Conservation (phyloP, 768 basidiomycete genomes). For the Rhizopogon salebrosus region DNA sequence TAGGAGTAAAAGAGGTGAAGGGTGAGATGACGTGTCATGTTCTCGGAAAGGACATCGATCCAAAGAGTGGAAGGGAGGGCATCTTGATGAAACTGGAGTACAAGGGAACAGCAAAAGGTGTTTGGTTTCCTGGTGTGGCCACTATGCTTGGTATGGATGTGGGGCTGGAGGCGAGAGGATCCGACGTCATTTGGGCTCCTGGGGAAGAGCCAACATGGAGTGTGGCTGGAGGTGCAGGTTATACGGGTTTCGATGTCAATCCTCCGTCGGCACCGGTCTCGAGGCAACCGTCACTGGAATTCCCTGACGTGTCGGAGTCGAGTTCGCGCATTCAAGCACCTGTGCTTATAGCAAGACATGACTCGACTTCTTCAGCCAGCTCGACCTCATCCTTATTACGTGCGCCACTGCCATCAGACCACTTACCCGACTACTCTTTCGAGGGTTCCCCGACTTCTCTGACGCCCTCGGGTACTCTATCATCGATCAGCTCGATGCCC, state of each 20-base stretch:
- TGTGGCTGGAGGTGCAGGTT: slow-evolving; percentile 58
- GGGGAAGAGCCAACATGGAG: slow-evolving; percentile 51
- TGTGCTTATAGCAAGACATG: slow-evolving; percentile 28
- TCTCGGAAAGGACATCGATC: slow-evolving; percentile 42
- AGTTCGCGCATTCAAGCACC: slow-evolving; percentile 17
- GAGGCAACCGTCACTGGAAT: slow-evolving; percentile 47
- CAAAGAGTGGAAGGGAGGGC: slow-evolving; percentile 41
- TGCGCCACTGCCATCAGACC: slow-evolving; percentile 63
- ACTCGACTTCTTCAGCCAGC: slow-evolving; percentile 29
- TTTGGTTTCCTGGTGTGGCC: slow-evolving; percentile 83
- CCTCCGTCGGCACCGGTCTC: slow-evolving; percentile 33
- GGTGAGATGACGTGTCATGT: slow-evolving; percentile 63
- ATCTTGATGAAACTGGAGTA: slow-evolving; percentile 64
- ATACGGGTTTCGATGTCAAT: slow-evolving; percentile 66
- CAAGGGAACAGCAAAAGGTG: slow-evolving; percentile 65
- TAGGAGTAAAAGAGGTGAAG: slow-evolving; percentile 63
- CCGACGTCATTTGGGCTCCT: slow-evolving; percentile 63
- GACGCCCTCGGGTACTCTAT: slow-evolving; percentile 36
- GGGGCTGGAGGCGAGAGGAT: slow-evolving; percentile 60
- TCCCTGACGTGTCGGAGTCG: slow-evolving; percentile 20
- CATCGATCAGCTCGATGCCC: slow-evolving; percentile 35
- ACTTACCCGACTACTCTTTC: slow-evolving; percentile 70
- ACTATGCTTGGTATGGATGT: slow-evolving; percentile 78
- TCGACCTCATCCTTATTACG: slow-evolving; percentile 66
- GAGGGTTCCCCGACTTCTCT: slow-evolving; percentile 55